These are phyloP conservation scores for Pleurotus pulmonarius DNA, from an alignment of 768 basidiomycete genomes.

Conservation along the genomic window DNA sequence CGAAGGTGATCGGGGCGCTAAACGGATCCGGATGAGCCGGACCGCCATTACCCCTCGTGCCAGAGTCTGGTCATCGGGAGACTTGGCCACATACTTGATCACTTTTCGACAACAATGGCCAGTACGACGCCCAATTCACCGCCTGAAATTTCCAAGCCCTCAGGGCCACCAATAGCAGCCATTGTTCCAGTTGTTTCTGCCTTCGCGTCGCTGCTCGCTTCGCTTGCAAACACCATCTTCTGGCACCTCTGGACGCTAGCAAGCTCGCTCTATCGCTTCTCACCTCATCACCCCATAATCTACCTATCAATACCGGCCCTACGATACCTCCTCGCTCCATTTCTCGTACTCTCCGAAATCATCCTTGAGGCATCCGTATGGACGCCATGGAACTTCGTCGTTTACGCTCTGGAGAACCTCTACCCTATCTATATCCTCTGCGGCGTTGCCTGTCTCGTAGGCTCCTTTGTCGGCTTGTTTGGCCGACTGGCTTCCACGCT, in stretches of 20 bases:
- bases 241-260: background rate
- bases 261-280: conserved; percentile 16
- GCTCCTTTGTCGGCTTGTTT: conserved; percentile 38
- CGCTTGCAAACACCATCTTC: background rate
- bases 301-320: background rate
- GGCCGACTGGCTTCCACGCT: conserved; percentile 18
- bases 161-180: background rate
- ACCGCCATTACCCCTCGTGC: no score
- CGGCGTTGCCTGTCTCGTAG: conserved; percentile 53
- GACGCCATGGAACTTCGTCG: conserved; percentile 38
- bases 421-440: conserved; percentile 56
- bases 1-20: no score
- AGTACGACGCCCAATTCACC: background rate
- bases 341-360: conserved; percentile 37
- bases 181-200: background rate
- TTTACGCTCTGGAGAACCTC: conserved; percentile 36
- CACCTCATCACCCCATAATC: conserved; percentile 23
- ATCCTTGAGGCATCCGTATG: conserved; percentile 37
- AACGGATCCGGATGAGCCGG: no score
- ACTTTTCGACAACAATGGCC: background rate
- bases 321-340: conserved; percentile 45
- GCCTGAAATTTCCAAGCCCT: background rate
- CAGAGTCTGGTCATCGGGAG: no score
- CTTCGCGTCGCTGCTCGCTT: background rate
- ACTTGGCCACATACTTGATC: no score